These are phyloP conservation scores for Trichopus zeylanicus DNA, from an alignment of 116 monocot genomes.

Conservation along the genomic window DNA sequence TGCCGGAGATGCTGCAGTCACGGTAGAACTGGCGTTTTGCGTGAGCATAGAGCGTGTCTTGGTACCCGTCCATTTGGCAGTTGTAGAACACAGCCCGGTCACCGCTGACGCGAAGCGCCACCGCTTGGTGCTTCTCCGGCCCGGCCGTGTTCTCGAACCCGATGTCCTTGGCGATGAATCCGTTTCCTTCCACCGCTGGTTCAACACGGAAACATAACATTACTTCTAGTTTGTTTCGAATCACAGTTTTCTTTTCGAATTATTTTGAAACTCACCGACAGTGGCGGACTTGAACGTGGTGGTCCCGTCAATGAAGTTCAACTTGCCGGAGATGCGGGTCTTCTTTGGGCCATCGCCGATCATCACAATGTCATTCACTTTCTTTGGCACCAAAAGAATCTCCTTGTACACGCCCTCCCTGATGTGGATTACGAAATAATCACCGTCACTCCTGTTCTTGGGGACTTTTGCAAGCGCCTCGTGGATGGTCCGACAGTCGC, in stretches of 20 bases:
- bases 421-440: slow-evolving; percentile 49
- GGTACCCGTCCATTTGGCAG: slow-evolving; percentile 69
- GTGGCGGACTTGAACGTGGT: slow-evolving; percentile 60
- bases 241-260: not conserved
- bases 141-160: slow-evolving; percentile 84
- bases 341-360: slow-evolving; percentile 58
- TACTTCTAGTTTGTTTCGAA: too few relatives aligned
- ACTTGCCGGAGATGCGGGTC: slow-evolving; percentile 44
- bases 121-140: slow-evolving; percentile 84
- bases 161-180: slow-evolving; percentile 59
- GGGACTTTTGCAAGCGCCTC: slow-evolving; percentile 26
- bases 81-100: slow-evolving; percentile 78
- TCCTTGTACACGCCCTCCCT: slow-evolving; percentile 66
- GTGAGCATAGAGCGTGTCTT: slow-evolving; percentile 86
- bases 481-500: slow-evolving; percentile 25
- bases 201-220: not conserved
- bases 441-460: slow-evolving; percentile 9
- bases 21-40: slow-evolving; percentile 82
- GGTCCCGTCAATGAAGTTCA: slow-evolving; percentile 34
- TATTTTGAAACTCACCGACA: slow-evolving; percentile 24
- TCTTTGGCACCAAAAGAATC: slow-evolving; percentile 15
- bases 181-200: slow-evolving; percentile 61
- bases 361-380: slow-evolving; percentile 33
- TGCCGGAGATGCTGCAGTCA: slow-evolving; percentile 76
- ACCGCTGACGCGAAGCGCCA: slow-evolving; percentile 63